Evolutionary conservation across 2,329 filamentous ascomycete genomes (phyloP).

Genomic region (Alternaria novae-zelandiae): DNA sequence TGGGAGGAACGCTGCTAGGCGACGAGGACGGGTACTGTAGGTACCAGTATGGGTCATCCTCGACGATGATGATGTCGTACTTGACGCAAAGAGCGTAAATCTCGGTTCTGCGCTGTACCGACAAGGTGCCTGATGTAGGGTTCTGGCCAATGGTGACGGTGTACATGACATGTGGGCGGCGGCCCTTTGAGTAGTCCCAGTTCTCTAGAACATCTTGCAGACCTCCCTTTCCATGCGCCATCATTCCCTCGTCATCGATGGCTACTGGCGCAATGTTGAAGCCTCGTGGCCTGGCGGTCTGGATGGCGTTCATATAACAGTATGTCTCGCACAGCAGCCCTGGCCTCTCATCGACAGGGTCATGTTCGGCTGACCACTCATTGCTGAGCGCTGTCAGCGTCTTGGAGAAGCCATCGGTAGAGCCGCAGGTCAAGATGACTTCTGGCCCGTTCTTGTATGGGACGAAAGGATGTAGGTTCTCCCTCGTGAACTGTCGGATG

Average conservation of each 20-base stretch:
- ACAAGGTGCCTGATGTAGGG: constrained; percentile 78
- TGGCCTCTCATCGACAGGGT: constrained; percentile 73
- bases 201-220: constrained; percentile 79
- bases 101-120: constrained; percentile 74
- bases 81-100: constrained; percentile 81
- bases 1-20: constrained; percentile 38
- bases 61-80: constrained; percentile 88
- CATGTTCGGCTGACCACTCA: constrained; percentile 72
- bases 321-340: constrained; percentile 81
- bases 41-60: constrained; percentile 97
- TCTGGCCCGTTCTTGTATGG: constrained; percentile 80
- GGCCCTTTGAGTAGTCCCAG: constrained; percentile 78
- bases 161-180: constrained; percentile 83
- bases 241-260: constrained; percentile 81
- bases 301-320: constrained; percentile 78
- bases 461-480: constrained; percentile 79
- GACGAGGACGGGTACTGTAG: constrained; percentile 82
- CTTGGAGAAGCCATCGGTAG: constrained; percentile 86
- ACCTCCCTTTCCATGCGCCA: constrained; percentile 73
- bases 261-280: constrained; percentile 75
- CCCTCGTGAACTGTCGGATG: constrained; percentile 76
- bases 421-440: constrained; percentile 78
- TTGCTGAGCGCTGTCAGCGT: constrained; percentile 76
- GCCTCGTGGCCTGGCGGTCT: constrained; percentile 70
- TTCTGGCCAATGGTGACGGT: constrained; percentile 93